Base-by-base conservation (phyloP, 2,329 filamentous ascomycete species). In the Tolypocladium nubicola region DNA sequence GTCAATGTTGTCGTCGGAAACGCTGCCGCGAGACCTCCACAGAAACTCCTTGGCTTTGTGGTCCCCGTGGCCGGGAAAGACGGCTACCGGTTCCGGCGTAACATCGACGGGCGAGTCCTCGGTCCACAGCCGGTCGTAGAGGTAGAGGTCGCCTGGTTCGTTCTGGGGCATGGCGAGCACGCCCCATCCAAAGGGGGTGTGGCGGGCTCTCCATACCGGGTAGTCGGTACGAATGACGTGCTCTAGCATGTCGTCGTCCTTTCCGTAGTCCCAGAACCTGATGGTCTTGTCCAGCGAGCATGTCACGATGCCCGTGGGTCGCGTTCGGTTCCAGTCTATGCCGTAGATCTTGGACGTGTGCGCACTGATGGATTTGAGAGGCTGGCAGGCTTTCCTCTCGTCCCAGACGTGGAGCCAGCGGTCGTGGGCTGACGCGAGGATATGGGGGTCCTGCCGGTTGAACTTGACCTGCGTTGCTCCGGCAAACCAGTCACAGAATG, bases 401-500 rank as follows among this genome's bases (percentile, higher is more conserved):
- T 97, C 92, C 92, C 92, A 97, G 55, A 97, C 90, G 60, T 90
- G 87, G 49, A 97, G 77, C 74, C 85, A 90, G 53, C 86, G 85
- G 71, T 96, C 91, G 73, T 97, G 93, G 13, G 92, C 90, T 37
- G 92, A 96, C 23, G 93, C 93, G 53, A 97, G 77, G 35, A 96
- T 85, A 67, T 94, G 84, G n/a, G 87, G 80, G 65, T 96, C 85
- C 68, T 93, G 89, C 33, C 92, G 84, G 68, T 92, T 96, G 80
- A 90, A 97, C 72, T 97, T 97, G 61, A 97, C 92, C 69, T 97
- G 93, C 1, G 92, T 96, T 13, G 91, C 92, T 47, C 92, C 92
- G 37, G 91, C 90, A 68, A 91, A 90, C 89, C 91, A 97, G 73
- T 97, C 91, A 60, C 88, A 93, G 67, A 94, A 96, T 0, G 86